Base-by-base conservation (phyloP, 163 green algal genomes). In the Coccomyxa subellipsoidea region DNA sequence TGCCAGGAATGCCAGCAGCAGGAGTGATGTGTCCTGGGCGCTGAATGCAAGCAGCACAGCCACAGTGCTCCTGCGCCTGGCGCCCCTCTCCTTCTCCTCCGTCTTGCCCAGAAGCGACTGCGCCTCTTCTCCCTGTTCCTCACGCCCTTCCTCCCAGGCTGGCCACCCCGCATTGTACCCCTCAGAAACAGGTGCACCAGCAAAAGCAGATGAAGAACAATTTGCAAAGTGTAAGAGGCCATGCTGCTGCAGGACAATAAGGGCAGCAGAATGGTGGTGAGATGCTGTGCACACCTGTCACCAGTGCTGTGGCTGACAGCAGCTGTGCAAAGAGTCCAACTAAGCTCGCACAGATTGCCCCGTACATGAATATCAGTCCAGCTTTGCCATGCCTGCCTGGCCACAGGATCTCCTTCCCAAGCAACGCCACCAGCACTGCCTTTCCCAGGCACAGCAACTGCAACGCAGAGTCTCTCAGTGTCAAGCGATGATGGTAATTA, bases 1-100 rank as follows among this genome's bases (percentile, higher is more conserved):
- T 71, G 89, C 88, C 9, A 83, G 77, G 81, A 96, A 95, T 27
- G 92, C 93, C 54, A 90, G 32, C 71, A 91, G 32, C 71, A 96
- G 84, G 76, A 96, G 80, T 25, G 86, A 85, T 2, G 80, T 81
- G 82, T 93, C 93, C 0, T 86, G 84, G 0, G 86, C 81, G 7
- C 87, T 87, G 82, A 94, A 83, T 4, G 69, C 72, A 47, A 94
- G 66, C 31, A 96, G 88, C 79, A 82, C 54, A 18, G 66, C 38
- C 6, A 88, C 70, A 10, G 84, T 88, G 10, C 82, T 80, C 37
- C 54, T 81, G 18, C 81, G 47, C 25, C n/a, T 39, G 40, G 78
- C 73, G 59, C 54, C 73, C 27, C 12, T 40, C 23, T 54, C 6
- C 66, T 47, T 40, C 32, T 54, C 6, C 66, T 47, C 59, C n/a